Percentiles rank a stretch among this genome's conserved stretches.
These are phyloP conservation scores for Lentinula boryana DNA, from an alignment of 768 basidiomycete species.

Conservation along the genomic window DNA sequence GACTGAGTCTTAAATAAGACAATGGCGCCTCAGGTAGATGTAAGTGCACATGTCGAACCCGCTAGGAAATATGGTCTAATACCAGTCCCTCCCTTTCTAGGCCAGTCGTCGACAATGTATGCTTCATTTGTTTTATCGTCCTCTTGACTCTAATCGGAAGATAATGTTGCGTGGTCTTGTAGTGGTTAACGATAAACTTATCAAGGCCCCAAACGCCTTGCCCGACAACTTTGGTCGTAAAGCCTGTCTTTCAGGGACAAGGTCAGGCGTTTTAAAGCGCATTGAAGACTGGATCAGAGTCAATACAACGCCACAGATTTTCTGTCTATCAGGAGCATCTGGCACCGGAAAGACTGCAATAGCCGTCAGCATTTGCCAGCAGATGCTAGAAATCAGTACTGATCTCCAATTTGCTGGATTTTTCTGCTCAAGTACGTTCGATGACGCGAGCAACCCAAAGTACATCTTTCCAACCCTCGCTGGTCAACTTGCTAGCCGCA, in stretches of 20 bases:
- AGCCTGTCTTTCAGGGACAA: background rate
- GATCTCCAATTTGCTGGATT: background rate
- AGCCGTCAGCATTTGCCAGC: background rate
- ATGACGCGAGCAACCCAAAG: background rate
- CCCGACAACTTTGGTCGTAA: background rate
- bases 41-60: background rate
- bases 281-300: background rate
- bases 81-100: background rate
- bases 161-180: background rate
- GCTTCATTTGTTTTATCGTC: background rate
- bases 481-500: background rate
- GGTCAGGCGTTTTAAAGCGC: background rate
- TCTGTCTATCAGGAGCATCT: background rate
- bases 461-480: slow-evolving; percentile 4
- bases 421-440: slow-evolving; percentile 1
- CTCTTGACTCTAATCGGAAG: background rate
- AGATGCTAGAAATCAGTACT: background rate
- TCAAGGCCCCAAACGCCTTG: background rate
- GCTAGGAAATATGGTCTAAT: no score
- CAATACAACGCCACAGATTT: background rate
- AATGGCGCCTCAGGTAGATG: background rate
- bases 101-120: background rate
- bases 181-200: background rate
- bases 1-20: no score
- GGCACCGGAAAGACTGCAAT: slow-evolving; percentile 2